Evolutionary conservation across 208 protist genomes (phyloP).

Genomic region (Porcisia deanei): DNA sequence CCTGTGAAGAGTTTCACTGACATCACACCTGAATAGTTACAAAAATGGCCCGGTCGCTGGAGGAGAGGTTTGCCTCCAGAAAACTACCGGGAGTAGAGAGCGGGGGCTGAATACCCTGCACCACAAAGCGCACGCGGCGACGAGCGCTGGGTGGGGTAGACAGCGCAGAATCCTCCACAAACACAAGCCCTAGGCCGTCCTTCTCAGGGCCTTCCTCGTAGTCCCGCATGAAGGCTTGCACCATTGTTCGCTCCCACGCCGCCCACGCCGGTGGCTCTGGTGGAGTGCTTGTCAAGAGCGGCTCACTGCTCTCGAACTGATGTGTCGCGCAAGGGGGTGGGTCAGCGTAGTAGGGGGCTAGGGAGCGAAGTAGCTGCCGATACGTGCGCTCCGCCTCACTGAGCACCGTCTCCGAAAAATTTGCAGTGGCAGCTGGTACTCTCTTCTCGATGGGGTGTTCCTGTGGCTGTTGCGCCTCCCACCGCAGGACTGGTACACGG

Average conservation of each 20-base stretch:
- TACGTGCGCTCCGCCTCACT: constrained; percentile 18
- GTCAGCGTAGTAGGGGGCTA: constrained; percentile 36
- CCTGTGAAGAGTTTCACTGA: background rate
- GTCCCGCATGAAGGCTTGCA: constrained; percentile 9
- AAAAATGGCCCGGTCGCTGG: constrained; percentile 64
- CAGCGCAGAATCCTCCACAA: background rate
- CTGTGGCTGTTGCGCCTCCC: constrained; percentile 13
- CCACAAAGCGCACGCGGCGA: constrained; percentile 48
- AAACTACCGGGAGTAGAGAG: constrained; percentile 55
- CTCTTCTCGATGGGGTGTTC: background rate
- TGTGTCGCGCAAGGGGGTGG: constrained; percentile 24
- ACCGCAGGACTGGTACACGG: constrained; percentile 32
- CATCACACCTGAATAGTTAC: constrained; percentile 39
- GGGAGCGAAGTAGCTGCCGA: constrained; percentile 19
- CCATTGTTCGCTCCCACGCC: constrained; percentile 33
- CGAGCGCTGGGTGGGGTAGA: background rate
- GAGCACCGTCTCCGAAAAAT: background rate
- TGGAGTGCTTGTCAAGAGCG: constrained; percentile 19
- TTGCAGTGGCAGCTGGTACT: background rate
- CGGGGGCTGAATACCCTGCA: constrained; percentile 61
- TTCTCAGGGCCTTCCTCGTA: constrained; percentile 23
- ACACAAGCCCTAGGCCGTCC: background rate
- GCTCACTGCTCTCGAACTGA: constrained; percentile 23
- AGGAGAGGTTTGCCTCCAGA: constrained; percentile 56
- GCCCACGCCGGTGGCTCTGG: constrained; percentile 30